These are phyloP conservation scores for Elongisporangium anandrum DNA, from an alignment of 352 stramenopile species.

Conservation along the genomic window DNA sequence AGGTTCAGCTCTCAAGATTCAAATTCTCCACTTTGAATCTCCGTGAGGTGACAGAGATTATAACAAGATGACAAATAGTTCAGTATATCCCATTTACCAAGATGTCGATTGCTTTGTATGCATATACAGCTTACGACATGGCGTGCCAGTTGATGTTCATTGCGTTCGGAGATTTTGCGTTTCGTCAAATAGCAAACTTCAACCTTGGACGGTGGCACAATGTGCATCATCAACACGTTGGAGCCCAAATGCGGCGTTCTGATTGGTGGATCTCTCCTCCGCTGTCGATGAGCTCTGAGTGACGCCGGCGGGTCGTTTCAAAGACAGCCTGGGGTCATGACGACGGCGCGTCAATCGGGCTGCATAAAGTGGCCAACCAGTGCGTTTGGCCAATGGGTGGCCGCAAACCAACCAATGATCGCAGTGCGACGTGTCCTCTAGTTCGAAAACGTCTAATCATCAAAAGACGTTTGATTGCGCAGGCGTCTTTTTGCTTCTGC, in stretches of 20 bases:
- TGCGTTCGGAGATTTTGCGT: neutral
- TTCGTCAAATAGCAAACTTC: neutral
- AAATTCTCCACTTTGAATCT: neutral
- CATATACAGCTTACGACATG: neutral
- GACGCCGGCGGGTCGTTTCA: neutral
- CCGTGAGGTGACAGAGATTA: neutral
- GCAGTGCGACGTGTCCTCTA: neutral
- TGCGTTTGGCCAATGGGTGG: neutral
- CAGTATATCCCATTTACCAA: neutral
- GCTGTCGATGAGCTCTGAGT: neutral
- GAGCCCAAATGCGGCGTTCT: neutral
- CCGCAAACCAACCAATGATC: neutral
- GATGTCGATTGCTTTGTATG: neutral
- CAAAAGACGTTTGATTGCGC: neutral
- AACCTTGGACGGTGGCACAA: neutral
- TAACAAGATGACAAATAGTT: neutral
- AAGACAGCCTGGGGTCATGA: neutral
- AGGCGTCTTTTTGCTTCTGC: neutral
- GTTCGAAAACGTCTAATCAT: neutral
- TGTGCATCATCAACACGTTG: neutral
- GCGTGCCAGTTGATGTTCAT: neutral
- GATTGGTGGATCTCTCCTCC: neutral
- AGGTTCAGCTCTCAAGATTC: neutral
- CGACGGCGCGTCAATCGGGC: neutral
- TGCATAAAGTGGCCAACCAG: neutral